A percentile compares a stretch with the other conserved stretches of the same genome.
phyloP scores from a whole-genome alignment of 805 yeast genomes.

The Spathaspora gorwiae region DNA sequence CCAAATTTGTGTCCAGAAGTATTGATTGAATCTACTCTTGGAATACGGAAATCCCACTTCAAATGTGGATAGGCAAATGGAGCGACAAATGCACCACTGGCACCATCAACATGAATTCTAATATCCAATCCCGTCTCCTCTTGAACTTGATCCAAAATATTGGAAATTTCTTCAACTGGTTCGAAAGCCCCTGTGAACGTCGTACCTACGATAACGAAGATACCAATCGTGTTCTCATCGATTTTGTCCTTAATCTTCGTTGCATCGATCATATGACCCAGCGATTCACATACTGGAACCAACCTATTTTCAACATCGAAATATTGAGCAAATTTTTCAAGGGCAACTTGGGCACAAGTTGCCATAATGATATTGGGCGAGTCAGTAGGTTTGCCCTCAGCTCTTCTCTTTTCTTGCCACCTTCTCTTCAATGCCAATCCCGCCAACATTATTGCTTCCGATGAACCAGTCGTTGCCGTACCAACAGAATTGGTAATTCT shows the following conservation, averaged over 20 bases:
- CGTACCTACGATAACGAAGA: constrained; percentile 83
- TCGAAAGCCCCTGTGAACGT: constrained; percentile 94
- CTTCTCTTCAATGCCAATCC: constrained; percentile 88
- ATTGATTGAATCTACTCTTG: constrained; percentile 79
- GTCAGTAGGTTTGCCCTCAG: constrained; percentile 51
- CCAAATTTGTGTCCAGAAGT: constrained; percentile 94
- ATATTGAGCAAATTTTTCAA: constrained; percentile 90
- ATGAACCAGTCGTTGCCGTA: constrained; percentile 89
- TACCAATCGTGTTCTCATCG: constrained; percentile 92
- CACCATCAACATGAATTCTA: constrained; percentile 92
- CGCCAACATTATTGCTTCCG: constrained; percentile 91
- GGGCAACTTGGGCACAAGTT: constrained; percentile 86
- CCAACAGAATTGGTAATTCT: constrained; percentile 54
- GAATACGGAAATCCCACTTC: constrained; percentile 78
- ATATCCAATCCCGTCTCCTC: constrained; percentile 60
- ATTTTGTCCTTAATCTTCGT: constrained; percentile 55
- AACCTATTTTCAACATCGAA: constrained; percentile 86
- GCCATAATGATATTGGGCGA: constrained; percentile 90
- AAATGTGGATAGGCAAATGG: constrained; percentile 75
- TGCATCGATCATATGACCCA: constrained; percentile 63
- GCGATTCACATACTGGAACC: constrained; percentile 57
- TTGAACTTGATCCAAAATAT: constrained; percentile 68
- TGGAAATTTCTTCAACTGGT: constrained; percentile 56
- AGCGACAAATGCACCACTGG: constrained; percentile 85
- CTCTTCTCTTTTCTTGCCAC: constrained; percentile 71